Evolutionary conservation across 2,329 filamentous ascomycete genomes (phyloP).

Genomic region (Beauveria rudraprayagi): DNA sequence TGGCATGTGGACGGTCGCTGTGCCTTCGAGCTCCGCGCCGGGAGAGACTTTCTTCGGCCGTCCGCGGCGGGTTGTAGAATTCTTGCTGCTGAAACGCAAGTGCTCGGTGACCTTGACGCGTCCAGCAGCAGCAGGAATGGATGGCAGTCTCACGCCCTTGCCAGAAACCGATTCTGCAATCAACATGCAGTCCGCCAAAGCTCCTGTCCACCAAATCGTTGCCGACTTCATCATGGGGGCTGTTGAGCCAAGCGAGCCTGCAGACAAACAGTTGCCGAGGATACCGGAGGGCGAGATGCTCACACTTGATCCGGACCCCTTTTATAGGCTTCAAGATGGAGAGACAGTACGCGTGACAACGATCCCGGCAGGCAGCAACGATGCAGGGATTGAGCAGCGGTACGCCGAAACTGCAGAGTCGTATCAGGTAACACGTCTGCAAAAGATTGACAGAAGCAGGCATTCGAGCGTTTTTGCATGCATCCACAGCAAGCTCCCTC

Average conservation of each 20-base stretch:
- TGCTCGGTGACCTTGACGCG: background rate
- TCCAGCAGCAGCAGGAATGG: background rate
- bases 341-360: background rate
- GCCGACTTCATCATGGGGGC: constrained; percentile 5
- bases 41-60: background rate
- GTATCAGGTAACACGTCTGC: background rate
- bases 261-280: background rate
- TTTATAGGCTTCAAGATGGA: background rate
- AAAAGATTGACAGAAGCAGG: background rate
- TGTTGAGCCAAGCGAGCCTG: background rate
- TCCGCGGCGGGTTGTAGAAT: background rate
- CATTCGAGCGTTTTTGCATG: constrained; percentile 3
- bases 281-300: background rate
- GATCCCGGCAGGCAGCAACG: background rate
- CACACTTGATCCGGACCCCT: background rate
- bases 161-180: background rate
- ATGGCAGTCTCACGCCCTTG: background rate
- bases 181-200: background rate
- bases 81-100: constrained; percentile 3
- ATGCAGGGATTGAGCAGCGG: background rate
- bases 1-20: constrained; percentile 3
- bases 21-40: background rate
- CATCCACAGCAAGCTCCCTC: background rate
- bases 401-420: background rate
- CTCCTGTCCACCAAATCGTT: background rate